These are phyloP conservation scores for Aspergillus alliaceus DNA, from an alignment of 2,329 filamentous ascomycete genomes.

Conservation along the genomic window DNA sequence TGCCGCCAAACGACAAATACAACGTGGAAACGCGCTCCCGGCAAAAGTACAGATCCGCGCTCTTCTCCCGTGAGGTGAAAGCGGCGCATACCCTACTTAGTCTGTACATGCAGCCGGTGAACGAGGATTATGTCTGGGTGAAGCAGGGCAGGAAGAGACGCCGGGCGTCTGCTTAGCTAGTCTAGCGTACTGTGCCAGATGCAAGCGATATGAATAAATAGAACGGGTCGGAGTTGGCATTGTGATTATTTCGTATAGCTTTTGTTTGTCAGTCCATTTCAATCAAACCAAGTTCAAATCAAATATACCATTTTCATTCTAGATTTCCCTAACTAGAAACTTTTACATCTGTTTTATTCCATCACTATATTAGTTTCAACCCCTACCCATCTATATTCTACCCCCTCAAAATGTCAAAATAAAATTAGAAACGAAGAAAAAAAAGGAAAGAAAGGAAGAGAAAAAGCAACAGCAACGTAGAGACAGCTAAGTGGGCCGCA, in stretches of 20 bases:
- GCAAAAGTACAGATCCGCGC: conserved; percentile 9
- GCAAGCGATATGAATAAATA: too few species aligned
- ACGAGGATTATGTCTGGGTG: conserved; percentile 3
- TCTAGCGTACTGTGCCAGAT: too few species aligned
- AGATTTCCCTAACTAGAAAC: too few species aligned
- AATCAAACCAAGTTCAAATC: too few species aligned
- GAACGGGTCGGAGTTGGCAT: not conserved
- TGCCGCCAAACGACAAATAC: not conserved
- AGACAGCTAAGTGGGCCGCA: too few species aligned
- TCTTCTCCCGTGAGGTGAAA: conserved; percentile 34
- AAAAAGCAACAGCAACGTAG: too few species aligned
- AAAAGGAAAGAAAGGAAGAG: not conserved
- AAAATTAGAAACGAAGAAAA: too few species aligned
- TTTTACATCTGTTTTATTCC: not conserved
- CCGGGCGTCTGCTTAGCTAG: conserved; percentile 15
- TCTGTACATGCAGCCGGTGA: conserved; percentile 34
- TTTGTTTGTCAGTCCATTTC: too few species aligned
- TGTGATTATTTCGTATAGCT: too few species aligned
- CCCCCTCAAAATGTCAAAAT: not conserved
- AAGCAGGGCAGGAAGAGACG: conserved; percentile 14
- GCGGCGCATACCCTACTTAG: conserved; percentile 40
- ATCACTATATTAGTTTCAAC: not conserved
- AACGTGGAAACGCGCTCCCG: conserved; percentile 8
- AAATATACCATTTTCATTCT: too few species aligned
- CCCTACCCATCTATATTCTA: too few species aligned